Conservation (phyloP, 257 asterid genomes). For the Gynochthodes officinalis region DNA sequence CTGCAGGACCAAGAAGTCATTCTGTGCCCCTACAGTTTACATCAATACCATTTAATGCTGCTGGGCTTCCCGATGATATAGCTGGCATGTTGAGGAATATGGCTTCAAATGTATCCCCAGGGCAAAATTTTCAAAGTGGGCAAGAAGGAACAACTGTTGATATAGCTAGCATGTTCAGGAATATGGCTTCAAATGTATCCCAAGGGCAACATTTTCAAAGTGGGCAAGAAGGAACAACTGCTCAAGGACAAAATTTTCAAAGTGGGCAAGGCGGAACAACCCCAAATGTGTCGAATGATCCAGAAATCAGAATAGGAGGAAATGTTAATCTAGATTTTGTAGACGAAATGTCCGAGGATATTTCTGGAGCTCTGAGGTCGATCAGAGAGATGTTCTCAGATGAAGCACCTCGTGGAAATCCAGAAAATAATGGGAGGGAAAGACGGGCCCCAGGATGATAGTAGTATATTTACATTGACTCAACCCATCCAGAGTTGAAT, state of each 20-base stretch:
- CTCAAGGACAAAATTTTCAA: slow-evolving; percentile 29
- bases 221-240: no score
- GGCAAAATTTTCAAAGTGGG: slow-evolving; percentile 33
- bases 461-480: not conserved
- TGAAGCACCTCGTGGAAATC: slow-evolving; percentile 37
- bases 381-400: slow-evolving; percentile 73
- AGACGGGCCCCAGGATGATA: slow-evolving; percentile 42
- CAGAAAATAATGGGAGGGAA: slow-evolving; percentile 39
- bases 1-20: slow-evolving; percentile 42
- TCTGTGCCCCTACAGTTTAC: slow-evolving; percentile 40
- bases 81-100: slow-evolving; percentile 47
- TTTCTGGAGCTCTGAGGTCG: slow-evolving; percentile 67
- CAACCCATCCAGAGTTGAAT: not conserved
- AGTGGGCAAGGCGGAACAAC: slow-evolving; percentile 30
- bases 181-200: slow-evolving; percentile 40
- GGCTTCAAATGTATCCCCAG: slow-evolving; percentile 37
- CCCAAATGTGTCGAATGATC: slow-evolving; percentile 29
- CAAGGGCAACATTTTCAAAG: no score
- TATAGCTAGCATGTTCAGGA: slow-evolving; percentile 46
- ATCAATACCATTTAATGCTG: slow-evolving; percentile 47
- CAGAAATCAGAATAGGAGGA: slow-evolving; percentile 40
- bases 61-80: slow-evolving; percentile 42
- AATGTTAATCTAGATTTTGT: slow-evolving; percentile 38
- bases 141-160: slow-evolving; percentile 30
- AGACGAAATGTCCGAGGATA: slow-evolving; percentile 52